These are phyloP conservation scores for Porphyrellus cyaneotinctus DNA, from an alignment of 768 basidiomycete species.

Conservation along the genomic window DNA sequence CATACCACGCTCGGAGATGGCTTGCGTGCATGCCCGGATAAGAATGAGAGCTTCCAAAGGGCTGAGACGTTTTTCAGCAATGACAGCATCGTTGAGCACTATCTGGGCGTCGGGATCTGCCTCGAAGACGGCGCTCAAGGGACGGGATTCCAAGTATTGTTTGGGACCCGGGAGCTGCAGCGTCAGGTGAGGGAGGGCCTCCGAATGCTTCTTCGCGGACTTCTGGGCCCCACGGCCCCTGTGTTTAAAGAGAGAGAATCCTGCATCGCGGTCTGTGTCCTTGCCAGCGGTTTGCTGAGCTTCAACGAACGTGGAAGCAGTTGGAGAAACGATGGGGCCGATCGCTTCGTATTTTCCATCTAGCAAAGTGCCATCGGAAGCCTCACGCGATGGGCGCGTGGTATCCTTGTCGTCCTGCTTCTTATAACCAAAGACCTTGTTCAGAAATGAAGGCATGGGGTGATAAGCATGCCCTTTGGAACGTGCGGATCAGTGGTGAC, in stretches of 20 bases:
- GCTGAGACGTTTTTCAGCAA: slow-evolving; percentile 55
- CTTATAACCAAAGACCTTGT: slow-evolving; percentile 75
- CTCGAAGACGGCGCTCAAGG: slow-evolving; percentile 58
- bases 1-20: slow-evolving; percentile 62
- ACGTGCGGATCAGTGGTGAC: slow-evolving; percentile 11
- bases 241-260: slow-evolving; percentile 48
- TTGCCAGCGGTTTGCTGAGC: slow-evolving; percentile 26
- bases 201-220: slow-evolving; percentile 32
- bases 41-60: slow-evolving; percentile 62
- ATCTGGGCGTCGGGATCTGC: slow-evolving; percentile 48
- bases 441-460: slow-evolving; percentile 62
- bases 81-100: slow-evolving; percentile 47
- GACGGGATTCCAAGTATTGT: slow-evolving; percentile 42
- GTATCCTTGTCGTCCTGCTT: slow-evolving; percentile 52
- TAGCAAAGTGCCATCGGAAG: slow-evolving; percentile 46
- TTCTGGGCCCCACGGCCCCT: slow-evolving; percentile 41
- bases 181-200: slow-evolving; percentile 52
- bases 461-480: slow-evolving; percentile 13
- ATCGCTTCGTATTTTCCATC: slow-evolving; percentile 76
- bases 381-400: slow-evolving; percentile 28
- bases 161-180: slow-evolving; percentile 56
- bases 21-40: slow-evolving; percentile 64
- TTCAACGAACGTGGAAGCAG: slow-evolving; percentile 19
- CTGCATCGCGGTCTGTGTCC: slow-evolving; percentile 40
- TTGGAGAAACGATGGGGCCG: slow-evolving; percentile 42